Base-by-base conservation (phyloP, 1,139 yeast genomes). In the Meyerozyma smithsonii region DNA sequence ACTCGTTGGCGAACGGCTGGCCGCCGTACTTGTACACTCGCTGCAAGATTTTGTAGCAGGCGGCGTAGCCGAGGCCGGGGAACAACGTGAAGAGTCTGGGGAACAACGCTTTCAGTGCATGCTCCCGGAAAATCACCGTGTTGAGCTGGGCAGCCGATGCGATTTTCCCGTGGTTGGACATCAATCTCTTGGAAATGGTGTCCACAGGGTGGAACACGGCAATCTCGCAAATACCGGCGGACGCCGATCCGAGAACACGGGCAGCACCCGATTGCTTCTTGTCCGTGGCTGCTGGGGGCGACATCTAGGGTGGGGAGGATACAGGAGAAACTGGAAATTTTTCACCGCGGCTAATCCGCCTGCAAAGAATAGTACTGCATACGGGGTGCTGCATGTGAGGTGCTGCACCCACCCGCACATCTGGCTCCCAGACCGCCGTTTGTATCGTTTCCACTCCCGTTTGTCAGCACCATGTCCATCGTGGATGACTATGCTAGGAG, bases 1-100 rank as follows among this genome's bases (percentile, higher is more conserved):
- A 87, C 66, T 92, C 99, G 60, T 90, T 92, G 48, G 94, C 99
- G 59, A 89, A 90, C 41, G 99, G 98, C 68, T 92, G 99, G 39
- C 99, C 99, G 59, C 98, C 97, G 63, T 94, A 92, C 67, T 92
- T 92, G 77, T 94, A 92, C 40, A 92, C 97, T 71, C 99, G 83
- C 69, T 92, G 99, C 56, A 92, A 74, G 55, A 92, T 84, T 72
- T 92, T 92, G 76, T 92, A 92, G 51, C 90, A 87, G 36, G 98
- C 98, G 50, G 98, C 98, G 58, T 94, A 92, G 19, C 98, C 98
- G 50, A 92, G 77, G 59, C 99, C 99, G 12, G 99, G 98, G 72
- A 92, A 92, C 50, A 92, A 75, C 11, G 97, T 84, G 50, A 88
- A 69, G 36, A 87, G 59, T 62, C 97, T 79, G 48, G 79, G 74